These are phyloP conservation scores for Calonectria naviculata DNA, from an alignment of 2,329 filamentous ascomycete genomes.

Conservation along the genomic window DNA sequence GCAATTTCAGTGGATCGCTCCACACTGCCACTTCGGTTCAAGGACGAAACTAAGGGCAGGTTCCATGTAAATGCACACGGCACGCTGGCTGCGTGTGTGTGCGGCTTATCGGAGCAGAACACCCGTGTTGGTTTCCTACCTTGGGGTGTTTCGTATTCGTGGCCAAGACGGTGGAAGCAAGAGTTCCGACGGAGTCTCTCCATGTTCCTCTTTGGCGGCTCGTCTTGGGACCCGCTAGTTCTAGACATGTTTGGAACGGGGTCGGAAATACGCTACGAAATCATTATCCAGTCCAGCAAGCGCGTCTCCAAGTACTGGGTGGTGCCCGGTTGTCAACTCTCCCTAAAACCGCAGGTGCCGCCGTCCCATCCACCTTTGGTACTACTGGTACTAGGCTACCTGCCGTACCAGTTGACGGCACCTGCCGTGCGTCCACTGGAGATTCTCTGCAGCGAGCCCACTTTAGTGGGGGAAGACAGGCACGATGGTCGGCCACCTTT, in stretches of 20 bases:
- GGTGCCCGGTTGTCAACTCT: background rate
- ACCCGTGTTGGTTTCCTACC: background rate
- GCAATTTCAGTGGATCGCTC: constrained; percentile 14
- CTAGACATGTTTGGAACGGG: background rate
- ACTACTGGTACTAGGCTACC: constrained; percentile 2
- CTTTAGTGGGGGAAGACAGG: constrained; percentile 1
- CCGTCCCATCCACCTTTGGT: constrained; percentile 5
- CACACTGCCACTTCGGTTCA: constrained; percentile 10
- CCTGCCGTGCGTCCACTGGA: constrained; percentile 12
- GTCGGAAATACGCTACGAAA: background rate
- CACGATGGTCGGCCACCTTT: background rate
- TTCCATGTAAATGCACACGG: background rate
- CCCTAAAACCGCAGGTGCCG: constrained; percentile 6
- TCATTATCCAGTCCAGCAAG: background rate
- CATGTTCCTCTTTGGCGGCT: background rate
- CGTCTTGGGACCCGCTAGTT: background rate
- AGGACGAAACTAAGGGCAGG: background rate
- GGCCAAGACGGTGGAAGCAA: background rate
- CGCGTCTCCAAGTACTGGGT: background rate
- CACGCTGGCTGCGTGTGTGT: background rate
- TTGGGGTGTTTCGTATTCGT: constrained; percentile 6
- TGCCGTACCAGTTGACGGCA: constrained; percentile 13
- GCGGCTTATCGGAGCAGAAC: background rate
- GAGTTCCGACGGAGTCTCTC: background rate
- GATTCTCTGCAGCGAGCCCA: constrained; percentile 5